Conservation (phyloP, 768 basidiomycete genomes). For the Tubosaeta sp. region DNA sequence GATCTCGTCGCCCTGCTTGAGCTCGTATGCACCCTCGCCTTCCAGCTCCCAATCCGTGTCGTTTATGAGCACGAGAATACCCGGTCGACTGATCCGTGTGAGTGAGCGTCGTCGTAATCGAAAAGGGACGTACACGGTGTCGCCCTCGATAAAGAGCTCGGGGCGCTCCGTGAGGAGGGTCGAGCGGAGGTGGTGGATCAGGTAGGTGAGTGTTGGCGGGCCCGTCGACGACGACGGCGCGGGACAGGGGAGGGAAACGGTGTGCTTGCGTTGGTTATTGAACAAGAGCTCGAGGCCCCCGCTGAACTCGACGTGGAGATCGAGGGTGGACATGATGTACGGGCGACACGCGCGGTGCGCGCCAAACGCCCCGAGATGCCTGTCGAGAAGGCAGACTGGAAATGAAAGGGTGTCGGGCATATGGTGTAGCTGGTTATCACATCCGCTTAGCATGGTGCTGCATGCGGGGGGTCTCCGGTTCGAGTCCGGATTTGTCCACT, state of each 20-base stretch:
- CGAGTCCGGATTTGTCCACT: constrained; percentile 38
- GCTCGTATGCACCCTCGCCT: constrained; percentile 81
- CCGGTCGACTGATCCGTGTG: constrained; percentile 66
- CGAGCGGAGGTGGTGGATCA: constrained; percentile 75
- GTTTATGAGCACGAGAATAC: constrained; percentile 94
- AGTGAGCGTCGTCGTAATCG: neutral
- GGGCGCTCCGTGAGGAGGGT: constrained; percentile 77
- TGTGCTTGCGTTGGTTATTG: constrained; percentile 59
- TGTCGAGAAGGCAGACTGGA: neutral
- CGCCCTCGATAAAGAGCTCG: constrained; percentile 86
- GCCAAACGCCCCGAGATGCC: no score
- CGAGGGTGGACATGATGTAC: constrained; percentile 16
- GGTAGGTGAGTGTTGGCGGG: constrained; percentile 47
- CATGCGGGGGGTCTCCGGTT: constrained; percentile 38
- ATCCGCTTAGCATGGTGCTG: constrained; percentile 36
- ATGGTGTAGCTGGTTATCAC: constrained; percentile 40
- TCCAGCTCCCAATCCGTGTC: constrained; percentile 98
- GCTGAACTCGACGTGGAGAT: constrained; percentile 69
- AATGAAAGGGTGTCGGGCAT: no score
- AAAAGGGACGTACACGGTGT: constrained; percentile 65
- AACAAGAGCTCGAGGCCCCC: constrained; percentile 89
- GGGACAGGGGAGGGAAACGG: constrained; percentile 47
- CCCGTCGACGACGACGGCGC: constrained; percentile 16
- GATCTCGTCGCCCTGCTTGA: constrained; percentile 80
- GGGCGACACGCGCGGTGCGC: no score